Conservation (phyloP, 768 basidiomycete genomes). For the Collybiopsis confluens region DNA sequence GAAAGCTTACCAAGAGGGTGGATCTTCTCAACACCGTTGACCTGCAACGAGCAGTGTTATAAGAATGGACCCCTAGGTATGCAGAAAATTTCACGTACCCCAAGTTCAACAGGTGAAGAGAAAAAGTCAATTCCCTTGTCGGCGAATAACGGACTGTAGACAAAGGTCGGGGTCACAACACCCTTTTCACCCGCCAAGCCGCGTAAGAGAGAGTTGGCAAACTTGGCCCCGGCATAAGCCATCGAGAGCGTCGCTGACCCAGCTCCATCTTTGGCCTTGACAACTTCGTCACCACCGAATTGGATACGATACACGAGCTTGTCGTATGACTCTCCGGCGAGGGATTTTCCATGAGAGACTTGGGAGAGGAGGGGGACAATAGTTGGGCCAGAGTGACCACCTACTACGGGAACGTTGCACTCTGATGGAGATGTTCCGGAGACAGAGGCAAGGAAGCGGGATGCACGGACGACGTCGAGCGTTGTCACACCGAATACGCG, state of each 20-base stretch:
- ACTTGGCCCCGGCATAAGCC: constrained; percentile 94
- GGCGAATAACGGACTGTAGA: constrained; percentile 83
- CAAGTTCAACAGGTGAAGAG: constrained; percentile 91
- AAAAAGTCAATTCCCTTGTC: constrained; percentile 91
- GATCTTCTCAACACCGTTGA: constrained; percentile 91
- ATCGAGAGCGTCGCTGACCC: constrained; percentile 94
- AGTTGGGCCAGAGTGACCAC: constrained; percentile 96
- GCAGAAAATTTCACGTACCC: constrained; percentile 48
- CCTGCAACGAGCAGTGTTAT: constrained; percentile 29
- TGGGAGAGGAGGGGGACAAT: constrained; percentile 97
- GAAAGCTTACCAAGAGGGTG: constrained; percentile 77
- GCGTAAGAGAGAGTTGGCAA: constrained; percentile 75
- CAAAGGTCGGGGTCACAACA: constrained; percentile 80
- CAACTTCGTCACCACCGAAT: constrained; percentile 97
- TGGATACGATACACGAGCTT: constrained; percentile 92
- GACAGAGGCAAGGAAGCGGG: constrained; percentile 81
- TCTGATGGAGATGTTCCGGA: constrained; percentile 61
- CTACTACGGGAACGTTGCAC: constrained; percentile 79
- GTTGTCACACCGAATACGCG: constrained; percentile 96
- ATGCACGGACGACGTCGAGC: constrained; percentile 95
- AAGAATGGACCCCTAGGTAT: constrained; percentile 7
- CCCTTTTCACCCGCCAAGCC: constrained; percentile 88
- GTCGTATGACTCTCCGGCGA: constrained; percentile 70
- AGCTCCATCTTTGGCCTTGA: constrained; percentile 94
- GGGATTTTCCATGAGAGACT: constrained; percentile 57